Conservation (phyloP, 2,329 filamentous ascomycete genomes). For the Fonsecaea pedrosoi region DNA sequence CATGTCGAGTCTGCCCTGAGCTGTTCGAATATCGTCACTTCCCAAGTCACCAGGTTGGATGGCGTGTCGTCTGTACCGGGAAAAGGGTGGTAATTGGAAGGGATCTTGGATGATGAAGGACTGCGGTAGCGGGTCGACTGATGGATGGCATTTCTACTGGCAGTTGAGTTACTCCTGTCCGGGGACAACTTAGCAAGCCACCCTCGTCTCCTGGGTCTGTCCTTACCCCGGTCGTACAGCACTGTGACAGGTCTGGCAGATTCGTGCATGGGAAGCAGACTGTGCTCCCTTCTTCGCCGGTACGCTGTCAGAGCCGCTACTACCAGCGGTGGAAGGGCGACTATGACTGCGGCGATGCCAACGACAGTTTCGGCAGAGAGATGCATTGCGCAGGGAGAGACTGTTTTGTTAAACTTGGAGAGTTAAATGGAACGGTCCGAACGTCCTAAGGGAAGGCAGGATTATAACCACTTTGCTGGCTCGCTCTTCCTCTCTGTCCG, state of each 20-base stretch:
- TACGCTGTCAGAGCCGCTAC: neutral
- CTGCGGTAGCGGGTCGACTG: neutral
- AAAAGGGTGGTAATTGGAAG: neutral
- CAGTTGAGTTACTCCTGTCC: neutral
- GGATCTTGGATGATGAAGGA: constrained; percentile 15
- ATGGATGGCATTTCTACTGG: neutral
- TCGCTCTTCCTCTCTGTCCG: neutral
- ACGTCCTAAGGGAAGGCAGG: neutral
- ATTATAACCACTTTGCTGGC: neutral
- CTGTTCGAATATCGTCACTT: neutral
- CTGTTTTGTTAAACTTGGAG: neutral
- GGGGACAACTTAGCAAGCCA: neutral
- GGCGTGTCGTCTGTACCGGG: neutral
- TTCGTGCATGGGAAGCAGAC: constrained; percentile 6
- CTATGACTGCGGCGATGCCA: constrained; percentile 22
- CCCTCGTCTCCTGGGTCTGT: neutral
- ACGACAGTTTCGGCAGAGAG: constrained; percentile 25
- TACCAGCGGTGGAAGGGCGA: constrained; percentile 18
- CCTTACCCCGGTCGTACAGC: neutral
- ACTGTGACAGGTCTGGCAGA: neutral
- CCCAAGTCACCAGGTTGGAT: constrained; percentile 6
- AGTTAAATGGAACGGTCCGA: neutral
- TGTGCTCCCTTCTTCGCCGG: neutral
- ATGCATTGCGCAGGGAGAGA: constrained; percentile 8
- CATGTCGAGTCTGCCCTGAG: neutral